Conservation (phyloP, 2,329 filamentous ascomycete species). For the Teratosphaeria nubilosa region DNA sequence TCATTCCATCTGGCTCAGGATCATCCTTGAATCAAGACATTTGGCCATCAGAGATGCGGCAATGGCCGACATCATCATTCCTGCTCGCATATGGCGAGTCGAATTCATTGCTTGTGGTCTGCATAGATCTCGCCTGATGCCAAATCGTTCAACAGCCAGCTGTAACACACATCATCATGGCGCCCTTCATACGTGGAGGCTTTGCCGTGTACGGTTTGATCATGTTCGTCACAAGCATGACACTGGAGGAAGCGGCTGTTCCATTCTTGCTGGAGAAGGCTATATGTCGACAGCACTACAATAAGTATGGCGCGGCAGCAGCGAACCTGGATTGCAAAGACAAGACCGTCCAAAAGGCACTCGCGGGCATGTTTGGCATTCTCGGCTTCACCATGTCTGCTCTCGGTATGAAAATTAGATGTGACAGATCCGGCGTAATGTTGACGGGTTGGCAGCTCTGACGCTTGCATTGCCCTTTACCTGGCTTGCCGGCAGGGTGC, state of each 20-base stretch:
- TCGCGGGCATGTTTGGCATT: background rate
- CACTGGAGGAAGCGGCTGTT: background rate
- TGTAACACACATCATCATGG: background rate
- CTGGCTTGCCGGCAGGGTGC: background rate
- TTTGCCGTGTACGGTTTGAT: background rate
- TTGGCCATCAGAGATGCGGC: background rate
- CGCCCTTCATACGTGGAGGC: background rate
- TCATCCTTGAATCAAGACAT: background rate
- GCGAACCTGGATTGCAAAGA: background rate
- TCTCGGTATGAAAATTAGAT: background rate
- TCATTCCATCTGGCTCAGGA: background rate
- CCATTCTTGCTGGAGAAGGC: background rate
- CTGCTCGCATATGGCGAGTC: background rate
- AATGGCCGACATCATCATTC: background rate
- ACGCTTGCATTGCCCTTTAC: background rate
- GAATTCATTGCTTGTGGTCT: background rate
- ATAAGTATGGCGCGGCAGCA: background rate
- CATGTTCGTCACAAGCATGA: background rate
- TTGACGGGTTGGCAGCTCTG: background rate
- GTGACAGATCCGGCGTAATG: background rate
- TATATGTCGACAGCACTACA: background rate
- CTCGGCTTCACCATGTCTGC: background rate
- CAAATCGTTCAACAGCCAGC: background rate
- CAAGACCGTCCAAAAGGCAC: background rate
- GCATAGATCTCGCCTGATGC: background rate